A percentile compares a stretch with the other conserved stretches of the same genome.
Evolutionary conservation across 2,329 filamentous ascomycete genomes (phyloP).

Genomic region (Alternaria sp.): DNA sequence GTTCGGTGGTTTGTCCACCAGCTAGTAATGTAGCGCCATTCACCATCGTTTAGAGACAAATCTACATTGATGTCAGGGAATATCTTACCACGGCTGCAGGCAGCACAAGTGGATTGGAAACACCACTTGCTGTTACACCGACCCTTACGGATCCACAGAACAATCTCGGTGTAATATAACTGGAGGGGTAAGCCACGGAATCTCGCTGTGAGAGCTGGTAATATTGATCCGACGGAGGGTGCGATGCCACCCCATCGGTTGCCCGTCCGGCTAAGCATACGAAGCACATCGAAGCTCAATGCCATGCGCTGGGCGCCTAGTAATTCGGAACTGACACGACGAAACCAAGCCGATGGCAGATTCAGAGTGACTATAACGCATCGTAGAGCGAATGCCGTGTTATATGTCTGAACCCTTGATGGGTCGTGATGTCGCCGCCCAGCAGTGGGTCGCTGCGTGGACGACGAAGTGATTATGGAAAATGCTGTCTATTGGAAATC

Average conservation of each 20-base stretch:
- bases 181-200: background rate
- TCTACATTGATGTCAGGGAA: background rate
- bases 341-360: background rate
- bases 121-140: background rate
- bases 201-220: background rate
- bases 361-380: background rate
- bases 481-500: background rate
- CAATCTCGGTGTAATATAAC: slow-evolving; percentile 15
- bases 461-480: background rate
- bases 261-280: slow-evolving; percentile 25
- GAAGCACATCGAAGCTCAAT: slow-evolving; percentile 25
- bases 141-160: background rate
- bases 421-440: background rate
- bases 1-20: background rate
- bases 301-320: slow-evolving; percentile 2
- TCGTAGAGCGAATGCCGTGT: too few relatives aligned
- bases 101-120: slow-evolving; percentile 3
- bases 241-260: slow-evolving; percentile 16
- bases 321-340: slow-evolving; percentile 2
- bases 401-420: background rate
- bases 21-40: background rate
- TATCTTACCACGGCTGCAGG: background rate
- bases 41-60: too few relatives aligned
- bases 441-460: background rate
- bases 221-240: background rate